These are phyloP conservation scores for Penicillium sp. DNA, from an alignment of 2,329 filamentous ascomycete genomes.

Conservation along the genomic window DNA sequence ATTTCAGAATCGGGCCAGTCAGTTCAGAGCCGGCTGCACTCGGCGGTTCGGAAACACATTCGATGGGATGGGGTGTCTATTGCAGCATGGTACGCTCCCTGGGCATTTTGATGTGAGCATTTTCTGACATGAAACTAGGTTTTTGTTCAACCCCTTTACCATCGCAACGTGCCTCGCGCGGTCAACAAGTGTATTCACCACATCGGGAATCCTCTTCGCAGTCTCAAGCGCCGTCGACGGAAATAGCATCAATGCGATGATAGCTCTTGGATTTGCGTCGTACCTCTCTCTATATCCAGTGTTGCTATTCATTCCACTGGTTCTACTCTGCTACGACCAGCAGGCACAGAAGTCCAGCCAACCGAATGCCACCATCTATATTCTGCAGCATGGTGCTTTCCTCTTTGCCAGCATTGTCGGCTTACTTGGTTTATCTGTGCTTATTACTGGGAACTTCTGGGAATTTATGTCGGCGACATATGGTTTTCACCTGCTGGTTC, in stretches of 20 bases:
- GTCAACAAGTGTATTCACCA: slow-evolving; percentile 82
- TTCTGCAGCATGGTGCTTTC: slow-evolving; percentile 48
- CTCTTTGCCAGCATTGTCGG: slow-evolving; percentile 53
- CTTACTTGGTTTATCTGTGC: slow-evolving; percentile 65
- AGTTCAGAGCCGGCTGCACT: slow-evolving; percentile 65
- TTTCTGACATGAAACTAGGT: slow-evolving; percentile 49
- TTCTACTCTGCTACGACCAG: slow-evolving; percentile 73
- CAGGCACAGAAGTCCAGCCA: slow-evolving; percentile 36
- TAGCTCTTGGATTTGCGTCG: slow-evolving; percentile 77
- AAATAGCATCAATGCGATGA: slow-evolving; percentile 66
- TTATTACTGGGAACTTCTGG: slow-evolving; percentile 72
- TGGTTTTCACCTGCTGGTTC: slow-evolving; percentile 82
- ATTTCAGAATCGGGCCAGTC: slow-evolving; percentile 80
- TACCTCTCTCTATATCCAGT: slow-evolving; percentile 91
- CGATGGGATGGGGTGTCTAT: slow-evolving; percentile 69
- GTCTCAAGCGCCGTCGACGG: slow-evolving; percentile 74
- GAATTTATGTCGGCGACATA: slow-evolving; percentile 86
- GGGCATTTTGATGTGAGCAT: slow-evolving; percentile 1
- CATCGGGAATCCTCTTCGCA: slow-evolving; percentile 77
- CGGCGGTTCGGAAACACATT: slow-evolving; percentile 69
- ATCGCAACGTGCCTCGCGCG: slow-evolving; percentile 85
- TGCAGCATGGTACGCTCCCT: slow-evolving; percentile 62
- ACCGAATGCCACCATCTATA: slow-evolving; percentile 45
- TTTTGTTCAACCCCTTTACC: slow-evolving; percentile 91
- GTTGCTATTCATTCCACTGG: slow-evolving; percentile 74